phyloP scores from a whole-genome alignment of 2,329 filamentous ascomycete species.

The Cercospora citrullina region DNA sequence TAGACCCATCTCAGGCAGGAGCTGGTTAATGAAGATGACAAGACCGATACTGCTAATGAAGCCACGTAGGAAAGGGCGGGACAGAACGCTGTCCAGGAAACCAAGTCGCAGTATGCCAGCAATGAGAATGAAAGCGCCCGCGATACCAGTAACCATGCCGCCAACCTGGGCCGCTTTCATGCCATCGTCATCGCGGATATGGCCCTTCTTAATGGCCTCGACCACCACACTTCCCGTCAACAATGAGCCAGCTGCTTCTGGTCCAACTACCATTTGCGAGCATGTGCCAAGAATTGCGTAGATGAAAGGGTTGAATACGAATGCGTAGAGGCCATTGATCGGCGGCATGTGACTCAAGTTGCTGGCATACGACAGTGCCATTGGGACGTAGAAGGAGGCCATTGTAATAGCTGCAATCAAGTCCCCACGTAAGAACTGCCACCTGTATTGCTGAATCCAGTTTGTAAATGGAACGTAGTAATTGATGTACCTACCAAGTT shows the following conservation, averaged over 20 bases:
- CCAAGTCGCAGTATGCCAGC: conserved; percentile 83
- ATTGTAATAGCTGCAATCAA: conserved; percentile 88
- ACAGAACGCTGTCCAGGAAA: conserved; percentile 92
- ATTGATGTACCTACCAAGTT: conserved; percentile 69
- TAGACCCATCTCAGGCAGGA: conserved; percentile 87
- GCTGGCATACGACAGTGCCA: conserved; percentile 88
- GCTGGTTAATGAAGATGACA: conserved; percentile 91
- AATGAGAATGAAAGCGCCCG: conserved; percentile 83
- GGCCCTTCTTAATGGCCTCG: conserved; percentile 68
- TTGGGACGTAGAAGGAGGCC: conserved; percentile 97
- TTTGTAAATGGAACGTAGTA: conserved; percentile 92
- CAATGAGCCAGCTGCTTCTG: conserved; percentile 89
- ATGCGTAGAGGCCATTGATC: conserved; percentile 90
- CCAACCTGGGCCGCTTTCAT: conserved; percentile 78
- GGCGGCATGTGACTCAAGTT: conserved; percentile 92
- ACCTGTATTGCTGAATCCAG: conserved; percentile 86
- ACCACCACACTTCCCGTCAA: conserved; percentile 86
- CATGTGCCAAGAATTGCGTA: conserved; percentile 91
- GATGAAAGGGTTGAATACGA: conserved; percentile 86
- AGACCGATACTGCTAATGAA: conserved; percentile 98
- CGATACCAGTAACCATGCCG: conserved; percentile 83
- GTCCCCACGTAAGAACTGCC: conserved; percentile 80
- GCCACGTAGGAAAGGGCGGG: conserved; percentile 84
- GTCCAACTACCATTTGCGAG: conserved; percentile 89
- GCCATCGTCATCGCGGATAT: conserved; percentile 64